phyloP scores from a whole-genome alignment of 495 filamentous ascomycete genomes.

The Penicillium canariense region DNA sequence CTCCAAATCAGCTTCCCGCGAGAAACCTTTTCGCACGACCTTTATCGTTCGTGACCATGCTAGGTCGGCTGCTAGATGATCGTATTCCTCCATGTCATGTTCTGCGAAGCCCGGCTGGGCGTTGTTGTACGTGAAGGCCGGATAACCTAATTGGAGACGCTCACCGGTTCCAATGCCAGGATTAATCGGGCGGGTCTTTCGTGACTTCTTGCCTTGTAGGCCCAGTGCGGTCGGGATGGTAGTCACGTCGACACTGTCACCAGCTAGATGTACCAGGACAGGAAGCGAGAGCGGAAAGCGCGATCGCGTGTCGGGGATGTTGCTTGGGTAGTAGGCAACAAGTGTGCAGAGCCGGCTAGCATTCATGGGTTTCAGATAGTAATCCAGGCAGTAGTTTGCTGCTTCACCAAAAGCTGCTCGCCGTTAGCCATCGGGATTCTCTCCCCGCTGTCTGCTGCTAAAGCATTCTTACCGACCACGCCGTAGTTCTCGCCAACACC shows the following conservation, averaged over 20 bases:
- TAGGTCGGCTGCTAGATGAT: constrained; percentile 50
- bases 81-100: constrained; percentile 46
- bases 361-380: constrained; percentile 49
- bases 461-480: constrained; percentile 40
- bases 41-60: constrained; percentile 57
- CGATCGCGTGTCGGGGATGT: constrained; percentile 48
- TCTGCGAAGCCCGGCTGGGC: constrained; percentile 60
- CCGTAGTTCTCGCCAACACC: constrained; percentile 51
- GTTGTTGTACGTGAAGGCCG: constrained; percentile 48
- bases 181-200: constrained; percentile 47
- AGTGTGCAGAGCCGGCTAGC: constrained; percentile 48
- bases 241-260: constrained; percentile 44
- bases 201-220: constrained; percentile 58
- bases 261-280: constrained; percentile 55
- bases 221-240: constrained; percentile 55
- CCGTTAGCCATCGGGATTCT: background rate
- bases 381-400: constrained; percentile 55
- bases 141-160: constrained; percentile 36
- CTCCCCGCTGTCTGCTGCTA: background rate
- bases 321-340: constrained; percentile 60
- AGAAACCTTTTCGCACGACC: constrained; percentile 54
- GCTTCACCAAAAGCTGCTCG: constrained; percentile 55
- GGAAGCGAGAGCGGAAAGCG: constrained; percentile 48
- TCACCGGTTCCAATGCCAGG: constrained; percentile 55
- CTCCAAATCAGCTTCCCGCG: constrained; percentile 58